Conservation (phyloP, 2,329 filamentous ascomycete species). For the Alternaria triticimaculans region DNA sequence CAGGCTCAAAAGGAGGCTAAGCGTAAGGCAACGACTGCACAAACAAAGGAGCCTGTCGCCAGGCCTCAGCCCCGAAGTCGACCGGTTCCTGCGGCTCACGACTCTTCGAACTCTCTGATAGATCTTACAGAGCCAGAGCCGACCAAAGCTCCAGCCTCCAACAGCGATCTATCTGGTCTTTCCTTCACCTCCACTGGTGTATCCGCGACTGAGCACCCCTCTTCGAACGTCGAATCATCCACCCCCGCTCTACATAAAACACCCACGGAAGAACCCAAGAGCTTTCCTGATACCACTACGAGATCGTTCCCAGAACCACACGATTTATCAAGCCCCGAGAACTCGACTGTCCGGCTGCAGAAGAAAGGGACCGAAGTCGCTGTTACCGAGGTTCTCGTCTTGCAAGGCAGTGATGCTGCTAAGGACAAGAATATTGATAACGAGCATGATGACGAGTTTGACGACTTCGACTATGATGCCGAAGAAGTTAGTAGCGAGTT, state of each 20-base stretch:
- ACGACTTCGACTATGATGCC: conserved; percentile 13
- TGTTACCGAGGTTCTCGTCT: conserved; percentile 13
- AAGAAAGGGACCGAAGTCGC: conserved; percentile 15
- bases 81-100: neutral
- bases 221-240: neutral
- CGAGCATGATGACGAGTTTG: neutral
- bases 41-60: neutral
- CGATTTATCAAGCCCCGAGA: neutral
- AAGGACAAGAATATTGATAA: neutral
- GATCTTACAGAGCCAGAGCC: neutral
- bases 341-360: neutral
- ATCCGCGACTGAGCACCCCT: neutral
- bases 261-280: neutral
- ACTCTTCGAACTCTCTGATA: conserved; percentile 1
- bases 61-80: conserved; percentile 11
- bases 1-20: conserved; percentile 34
- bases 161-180: neutral
- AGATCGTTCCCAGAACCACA: neutral
- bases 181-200: neutral
- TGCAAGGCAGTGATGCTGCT: neutral
- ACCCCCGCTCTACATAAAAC: neutral
- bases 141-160: neutral
- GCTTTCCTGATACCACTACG: neutral
- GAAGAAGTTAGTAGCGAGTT: conserved; percentile 34
- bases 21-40: conserved; percentile 12